These are phyloP conservation scores for Acarospora socialis DNA, from an alignment of 2,329 filamentous ascomycete genomes.

Conservation along the genomic window DNA sequence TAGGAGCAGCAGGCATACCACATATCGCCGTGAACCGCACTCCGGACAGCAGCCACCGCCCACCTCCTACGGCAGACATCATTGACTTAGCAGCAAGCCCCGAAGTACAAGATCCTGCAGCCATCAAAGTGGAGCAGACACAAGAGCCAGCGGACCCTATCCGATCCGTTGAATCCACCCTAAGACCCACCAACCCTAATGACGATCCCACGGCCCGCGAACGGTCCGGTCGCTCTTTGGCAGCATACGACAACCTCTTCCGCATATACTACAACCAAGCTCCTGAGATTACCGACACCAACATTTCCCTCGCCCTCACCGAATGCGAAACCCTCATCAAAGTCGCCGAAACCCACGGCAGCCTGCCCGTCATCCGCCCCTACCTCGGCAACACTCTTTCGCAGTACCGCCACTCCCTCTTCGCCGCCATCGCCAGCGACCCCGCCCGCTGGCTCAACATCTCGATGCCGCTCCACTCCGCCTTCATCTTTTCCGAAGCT, in stretches of 20 bases:
- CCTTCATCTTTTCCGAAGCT: constrained; percentile 23
- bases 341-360: constrained; percentile 17
- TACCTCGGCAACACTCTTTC: constrained; percentile 17
- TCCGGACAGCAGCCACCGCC: too few species aligned
- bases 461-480: constrained; percentile 17
- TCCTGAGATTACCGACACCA: constrained; percentile 11
- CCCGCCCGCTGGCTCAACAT: constrained; percentile 22
- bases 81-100: too few species aligned
- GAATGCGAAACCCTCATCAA: constrained; percentile 18
- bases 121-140: too few species aligned
- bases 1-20: too few species aligned
- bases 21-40: too few species aligned
- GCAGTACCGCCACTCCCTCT: constrained; percentile 18
- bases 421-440: constrained; percentile 19
- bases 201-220: too few species aligned
- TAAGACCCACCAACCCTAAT: too few species aligned
- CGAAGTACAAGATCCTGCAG: too few species aligned
- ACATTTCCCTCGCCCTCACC: constrained; percentile 14
- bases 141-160: too few species aligned
- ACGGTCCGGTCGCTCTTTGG: neutral
- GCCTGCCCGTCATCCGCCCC: constrained; percentile 15
- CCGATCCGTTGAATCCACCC: too few species aligned
- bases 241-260: constrained; percentile 14
- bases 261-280: constrained; percentile 17
- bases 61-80: too few species aligned